Conservation (phyloP, 2,329 filamentous ascomycete genomes). For the Drechslerella dactyloides region DNA sequence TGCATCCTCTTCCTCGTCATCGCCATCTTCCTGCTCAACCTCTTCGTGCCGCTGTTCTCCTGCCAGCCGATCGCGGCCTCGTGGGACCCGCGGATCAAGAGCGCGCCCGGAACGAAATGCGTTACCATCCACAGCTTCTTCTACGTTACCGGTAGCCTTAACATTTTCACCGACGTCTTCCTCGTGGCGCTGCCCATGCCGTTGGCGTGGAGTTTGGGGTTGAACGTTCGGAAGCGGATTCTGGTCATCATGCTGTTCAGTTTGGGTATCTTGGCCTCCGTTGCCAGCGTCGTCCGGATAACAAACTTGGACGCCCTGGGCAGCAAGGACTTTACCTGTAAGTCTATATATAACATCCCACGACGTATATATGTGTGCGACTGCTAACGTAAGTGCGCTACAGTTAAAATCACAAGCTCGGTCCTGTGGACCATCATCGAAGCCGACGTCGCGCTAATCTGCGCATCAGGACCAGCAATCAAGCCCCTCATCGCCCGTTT, state of each 20-base stretch:
- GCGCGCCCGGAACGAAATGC: constrained; percentile 2
- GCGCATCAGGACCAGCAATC: constrained; percentile 15
- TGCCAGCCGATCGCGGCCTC: constrained; percentile 13
- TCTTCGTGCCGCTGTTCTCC: constrained; percentile 11
- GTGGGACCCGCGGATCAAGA: neutral
- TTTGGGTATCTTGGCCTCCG: constrained; percentile 10
- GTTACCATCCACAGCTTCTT: constrained; percentile 9
- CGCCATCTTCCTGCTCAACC: constrained; percentile 8
- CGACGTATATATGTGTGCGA: too few species aligned
- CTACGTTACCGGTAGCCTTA: constrained; percentile 16
- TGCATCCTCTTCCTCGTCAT: constrained; percentile 8
- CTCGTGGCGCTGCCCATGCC: constrained; percentile 18
- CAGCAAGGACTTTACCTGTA: constrained; percentile 11
- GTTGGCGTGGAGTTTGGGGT: constrained; percentile 8
- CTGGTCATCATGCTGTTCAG: constrained; percentile 11
- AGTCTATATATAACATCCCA: too few species aligned
- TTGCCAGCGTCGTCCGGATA: constrained; percentile 14
- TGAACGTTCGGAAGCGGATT: constrained; percentile 8
- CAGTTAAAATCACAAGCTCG: constrained; percentile 3
- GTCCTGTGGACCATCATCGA: constrained; percentile 16
- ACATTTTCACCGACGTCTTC: constrained; percentile 11
- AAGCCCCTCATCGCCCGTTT: constrained; percentile 17
- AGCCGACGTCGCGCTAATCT: constrained; percentile 12
- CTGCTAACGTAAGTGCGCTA: too few species aligned
- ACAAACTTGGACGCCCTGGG: constrained; percentile 6